Evolutionary conservation across 83 land plant genomes (phyloP).

Genomic region (Picea abies): DNA sequence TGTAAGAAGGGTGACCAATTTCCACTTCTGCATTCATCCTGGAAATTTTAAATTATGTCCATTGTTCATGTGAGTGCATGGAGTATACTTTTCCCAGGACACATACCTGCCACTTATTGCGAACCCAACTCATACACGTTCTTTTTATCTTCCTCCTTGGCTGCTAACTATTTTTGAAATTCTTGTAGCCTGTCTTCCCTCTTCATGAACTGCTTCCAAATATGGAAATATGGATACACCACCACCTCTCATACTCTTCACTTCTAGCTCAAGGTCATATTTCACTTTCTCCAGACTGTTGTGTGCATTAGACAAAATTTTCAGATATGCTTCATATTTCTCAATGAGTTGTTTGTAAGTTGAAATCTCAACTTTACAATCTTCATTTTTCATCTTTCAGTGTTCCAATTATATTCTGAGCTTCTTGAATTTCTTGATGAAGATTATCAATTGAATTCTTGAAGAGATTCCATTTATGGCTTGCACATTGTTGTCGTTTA

Average conservation of each 20-base stretch:
- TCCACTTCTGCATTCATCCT: too few species aligned
- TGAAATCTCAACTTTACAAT: slow-evolving; percentile 53
- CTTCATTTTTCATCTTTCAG: slow-evolving; percentile 59
- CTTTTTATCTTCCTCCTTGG: too few species aligned
- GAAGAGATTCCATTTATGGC: slow-evolving; percentile 41
- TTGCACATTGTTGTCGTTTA: slow-evolving; percentile 5
- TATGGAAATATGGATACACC: slow-evolving; percentile 32
- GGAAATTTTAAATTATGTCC: too few species aligned
- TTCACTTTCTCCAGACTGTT: slow-evolving; percentile 91
- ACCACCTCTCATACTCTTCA: slow-evolving; percentile 50
- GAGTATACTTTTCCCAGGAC: too few species aligned
- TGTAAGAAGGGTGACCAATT: too few species aligned
- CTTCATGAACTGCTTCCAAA: slow-evolving; percentile 74
- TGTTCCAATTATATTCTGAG: slow-evolving; percentile 49
- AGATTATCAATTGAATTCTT: slow-evolving; percentile 65
- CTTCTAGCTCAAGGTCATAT: slow-evolving; percentile 68
- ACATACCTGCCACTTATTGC: too few species aligned
- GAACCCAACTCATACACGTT: too few species aligned
- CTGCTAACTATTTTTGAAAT: too few species aligned
- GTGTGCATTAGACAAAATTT: slow-evolving; percentile 91
- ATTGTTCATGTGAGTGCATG: too few species aligned
- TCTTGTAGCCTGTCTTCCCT: slow-evolving; percentile 58
- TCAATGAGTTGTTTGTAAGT: slow-evolving; percentile 51
- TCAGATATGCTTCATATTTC: slow-evolving; percentile 81
- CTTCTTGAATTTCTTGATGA: slow-evolving; percentile 68